Evolutionary conservation across 805 yeast genomes (phyloP), one percentile per base, ranked within the genome.

Genomic region (Alloascoidea africana): DNA sequence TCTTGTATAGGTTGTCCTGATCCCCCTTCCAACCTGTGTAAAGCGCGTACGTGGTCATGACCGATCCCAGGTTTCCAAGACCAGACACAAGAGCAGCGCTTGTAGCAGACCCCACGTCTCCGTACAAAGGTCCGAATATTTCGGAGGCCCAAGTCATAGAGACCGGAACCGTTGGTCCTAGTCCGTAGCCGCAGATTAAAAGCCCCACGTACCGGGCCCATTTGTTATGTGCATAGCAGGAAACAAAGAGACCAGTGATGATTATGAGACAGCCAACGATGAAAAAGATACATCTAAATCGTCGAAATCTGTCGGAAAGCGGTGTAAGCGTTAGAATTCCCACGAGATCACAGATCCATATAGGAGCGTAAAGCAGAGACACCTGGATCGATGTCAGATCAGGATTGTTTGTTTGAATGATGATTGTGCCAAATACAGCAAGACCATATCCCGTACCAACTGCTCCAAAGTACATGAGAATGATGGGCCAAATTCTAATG

Each of bases 391-490:
- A 72, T 2, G 74, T 56, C 44, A 80, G 61, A 4, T 51, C 45
- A 2, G 89, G 77, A 51, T 81, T 74, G 44, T 77, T 73, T 3
- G 70, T 68, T 36, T 65, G 56, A 47, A 84, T 77, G 46, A 84
- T 70, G 5, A 89, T 75, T 3, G 94, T 76, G 3, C 87, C 94
- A 56, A 79, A 84, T 15, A 78, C 89, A 19, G 86, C 86, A 36
- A 84, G 60, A 19, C 94, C 95, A 49, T 68, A 76, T 1, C 95
- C 95, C n/a, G 84, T 73, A 35, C 94, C 95, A 17, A 84, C 94
- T 15, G 81, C 94, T 14, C 94, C 95, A 53, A 84, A 85, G 58
- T 84, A 84, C 94, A 84, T 84, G 58, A 84, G 63, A 34, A 82
- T 62, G 41, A 85, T 56, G 1, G 94, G 91, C 87, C 87, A 83